These are phyloP conservation scores for Nicotiana knightiana DNA, from an alignment of 257 asterid species.

Conservation along the genomic window DNA sequence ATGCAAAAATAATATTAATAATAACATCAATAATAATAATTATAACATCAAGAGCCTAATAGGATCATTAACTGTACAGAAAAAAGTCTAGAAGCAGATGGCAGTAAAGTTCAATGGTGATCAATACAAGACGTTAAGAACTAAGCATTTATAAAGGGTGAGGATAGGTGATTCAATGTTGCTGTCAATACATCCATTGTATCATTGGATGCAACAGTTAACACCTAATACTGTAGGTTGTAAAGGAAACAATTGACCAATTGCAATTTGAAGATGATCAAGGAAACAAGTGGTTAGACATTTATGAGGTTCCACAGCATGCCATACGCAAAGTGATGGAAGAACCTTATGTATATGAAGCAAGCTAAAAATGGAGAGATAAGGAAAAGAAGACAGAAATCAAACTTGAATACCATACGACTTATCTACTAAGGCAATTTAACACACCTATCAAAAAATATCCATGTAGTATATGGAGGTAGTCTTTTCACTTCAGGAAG, in stretches of 20 bases:
- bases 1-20: neutral
- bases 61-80: neutral
- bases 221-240: neutral
- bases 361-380: neutral
- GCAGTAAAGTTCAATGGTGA: neutral
- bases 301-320: neutral
- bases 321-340: neutral
- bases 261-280: neutral
- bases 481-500: conserved; percentile 60
- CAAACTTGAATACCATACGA: neutral
- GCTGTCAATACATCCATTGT: neutral
- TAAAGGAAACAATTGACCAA: neutral
- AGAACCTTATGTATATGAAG: neutral
- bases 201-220: neutral
- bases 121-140: neutral
- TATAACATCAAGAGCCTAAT: neutral
- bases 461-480: conserved; percentile 86
- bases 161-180: neutral
- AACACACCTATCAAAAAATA: conserved; percentile 78
- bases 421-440: neutral
- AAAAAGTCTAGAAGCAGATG: neutral
- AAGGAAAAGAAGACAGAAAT: neutral
- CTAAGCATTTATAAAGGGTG: neutral
- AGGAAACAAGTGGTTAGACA: neutral
- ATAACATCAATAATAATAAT: no score